Conservation (phyloP, 208 protist genomes). For the Wallacemonas rigidus region DNA sequence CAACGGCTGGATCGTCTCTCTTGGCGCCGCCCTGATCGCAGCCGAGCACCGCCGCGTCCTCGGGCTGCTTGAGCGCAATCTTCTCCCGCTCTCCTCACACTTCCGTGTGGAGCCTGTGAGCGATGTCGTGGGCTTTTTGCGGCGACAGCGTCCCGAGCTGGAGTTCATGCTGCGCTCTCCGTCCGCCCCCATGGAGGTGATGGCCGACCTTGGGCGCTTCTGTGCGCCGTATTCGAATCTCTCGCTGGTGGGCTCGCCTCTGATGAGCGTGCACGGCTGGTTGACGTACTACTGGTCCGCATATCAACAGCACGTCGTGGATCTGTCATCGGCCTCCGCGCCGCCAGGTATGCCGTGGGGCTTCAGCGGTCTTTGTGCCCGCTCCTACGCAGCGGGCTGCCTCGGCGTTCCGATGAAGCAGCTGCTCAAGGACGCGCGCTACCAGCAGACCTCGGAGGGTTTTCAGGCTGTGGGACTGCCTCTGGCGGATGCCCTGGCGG, state of each 20-base stretch:
- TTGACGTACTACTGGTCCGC: constrained; percentile 29
- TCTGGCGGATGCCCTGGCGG: constrained; percentile 20
- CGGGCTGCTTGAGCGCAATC: constrained; percentile 15
- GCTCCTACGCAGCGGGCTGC: constrained; percentile 17
- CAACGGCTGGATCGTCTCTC: constrained; percentile 29
- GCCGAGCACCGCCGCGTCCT: constrained; percentile 16
- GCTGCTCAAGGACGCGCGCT: constrained; percentile 1
- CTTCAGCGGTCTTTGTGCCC: constrained; percentile 29
- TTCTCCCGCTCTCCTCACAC: neutral
- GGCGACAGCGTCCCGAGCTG: constrained; percentile 24
- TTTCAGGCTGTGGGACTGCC: constrained; percentile 18
- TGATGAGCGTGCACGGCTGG: constrained; percentile 32
- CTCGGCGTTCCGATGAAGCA: constrained; percentile 21
- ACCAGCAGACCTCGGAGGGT: constrained; percentile 12
- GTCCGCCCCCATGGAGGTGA: constrained; percentile 8
- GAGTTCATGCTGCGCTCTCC: constrained; percentile 20
- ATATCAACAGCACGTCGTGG: constrained; percentile 2
- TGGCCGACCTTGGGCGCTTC: constrained; percentile 22
- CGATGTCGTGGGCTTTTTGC: constrained; percentile 21
- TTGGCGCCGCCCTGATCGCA: constrained; percentile 22
- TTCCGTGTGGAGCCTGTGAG: constrained; percentile 4
- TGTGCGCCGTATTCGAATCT: constrained; percentile 26
- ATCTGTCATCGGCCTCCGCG: neutral
- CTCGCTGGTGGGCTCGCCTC: constrained; percentile 28
- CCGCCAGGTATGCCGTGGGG: constrained; percentile 28